A percentile compares a stretch with the other conserved stretches of the same genome.
These are phyloP conservation scores for Panus rudis DNA, from an alignment of 768 basidiomycete genomes.

Conservation along the genomic window DNA sequence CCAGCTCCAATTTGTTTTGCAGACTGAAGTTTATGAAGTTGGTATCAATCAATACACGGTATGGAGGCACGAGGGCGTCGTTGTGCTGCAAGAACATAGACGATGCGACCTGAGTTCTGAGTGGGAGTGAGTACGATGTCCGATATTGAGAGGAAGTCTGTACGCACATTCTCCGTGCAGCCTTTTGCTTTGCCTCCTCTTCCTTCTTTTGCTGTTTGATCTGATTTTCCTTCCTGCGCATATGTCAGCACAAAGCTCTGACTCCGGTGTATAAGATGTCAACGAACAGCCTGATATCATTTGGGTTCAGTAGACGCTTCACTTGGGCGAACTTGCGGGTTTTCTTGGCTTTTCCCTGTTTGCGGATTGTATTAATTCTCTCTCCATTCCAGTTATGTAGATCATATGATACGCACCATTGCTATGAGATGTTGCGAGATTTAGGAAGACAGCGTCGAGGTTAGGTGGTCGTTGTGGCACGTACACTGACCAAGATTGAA, in stretches of 20 bases:
- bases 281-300: conserved; percentile 83
- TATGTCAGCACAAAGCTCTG: neutral
- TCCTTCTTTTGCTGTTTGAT: conserved; percentile 83
- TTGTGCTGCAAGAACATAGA: conserved; percentile 95
- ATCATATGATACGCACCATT: neutral
- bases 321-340: conserved; percentile 92
- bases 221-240: conserved; percentile 83
- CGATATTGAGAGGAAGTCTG: neutral
- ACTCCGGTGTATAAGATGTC: neutral
- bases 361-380: neutral
- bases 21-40: conserved; percentile 99
- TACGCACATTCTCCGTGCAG: conserved; percentile 72
- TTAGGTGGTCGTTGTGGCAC: too few species aligned
- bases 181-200: conserved; percentile 71
- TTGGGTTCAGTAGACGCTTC: conserved; percentile 90
- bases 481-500: too few species aligned
- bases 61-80: conserved; percentile 91
- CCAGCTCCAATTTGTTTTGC: conserved; percentile 94
- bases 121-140: neutral
- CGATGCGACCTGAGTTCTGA: conserved; percentile 79
- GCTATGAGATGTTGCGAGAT: neutral
- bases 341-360: conserved; percentile 84
- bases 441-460: neutral
- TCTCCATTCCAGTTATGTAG: too few species aligned
- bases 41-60: conserved; percentile 95